Evolutionary conservation across 2,329 filamentous ascomycete species (phyloP), one percentile per base, ranked within the genome.

Genomic region (Aspergillus fructus): DNA sequence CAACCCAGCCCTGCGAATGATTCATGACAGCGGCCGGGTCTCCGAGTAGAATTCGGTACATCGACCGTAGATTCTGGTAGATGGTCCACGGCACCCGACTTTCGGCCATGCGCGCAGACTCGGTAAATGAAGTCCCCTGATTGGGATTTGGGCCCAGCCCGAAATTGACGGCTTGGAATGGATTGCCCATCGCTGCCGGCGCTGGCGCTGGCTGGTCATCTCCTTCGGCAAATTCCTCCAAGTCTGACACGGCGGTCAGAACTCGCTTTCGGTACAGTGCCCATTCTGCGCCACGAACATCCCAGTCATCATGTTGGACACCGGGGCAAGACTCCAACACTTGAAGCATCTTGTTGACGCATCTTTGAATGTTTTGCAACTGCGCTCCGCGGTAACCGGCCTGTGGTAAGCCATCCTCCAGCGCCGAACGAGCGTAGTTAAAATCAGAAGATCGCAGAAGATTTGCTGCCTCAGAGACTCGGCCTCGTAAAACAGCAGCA

Each of bases 21-120:
- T 87, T 84, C 59, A 96, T 79, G 52, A 97, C 90, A 19, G 91
- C 87, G 37, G 88, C 84, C 9, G 86, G 81, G 62, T 89, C 85
- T 37, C 93, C 93, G 4, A 94, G 82, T 2, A 96, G 77, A 59
- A 96, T 88, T 34, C 88, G 87, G 71, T 96, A 97, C 5, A 97
- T 77, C 12, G 86, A 86, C 63, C 89, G 85, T 53, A 97, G 78
- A 64, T 89, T 91, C 69, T 96, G 89, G 71, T 96, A 97, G 27
- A 97, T 86, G 23, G 89, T 86, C 90, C 90, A 96, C 0, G 93
- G 93, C 34, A 97, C 88, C 64, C 88, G 87, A 68, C 90, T 96
- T 66, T 93, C 90, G 2, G 91, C 92, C 74, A 89, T 90, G 49
- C 83, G 79, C 52, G 78, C 90, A 71, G 74, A 89, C 76, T 81